phyloP scores from a whole-genome alignment of 495 filamentous ascomycete species.

The Hypoxylon rickii region DNA sequence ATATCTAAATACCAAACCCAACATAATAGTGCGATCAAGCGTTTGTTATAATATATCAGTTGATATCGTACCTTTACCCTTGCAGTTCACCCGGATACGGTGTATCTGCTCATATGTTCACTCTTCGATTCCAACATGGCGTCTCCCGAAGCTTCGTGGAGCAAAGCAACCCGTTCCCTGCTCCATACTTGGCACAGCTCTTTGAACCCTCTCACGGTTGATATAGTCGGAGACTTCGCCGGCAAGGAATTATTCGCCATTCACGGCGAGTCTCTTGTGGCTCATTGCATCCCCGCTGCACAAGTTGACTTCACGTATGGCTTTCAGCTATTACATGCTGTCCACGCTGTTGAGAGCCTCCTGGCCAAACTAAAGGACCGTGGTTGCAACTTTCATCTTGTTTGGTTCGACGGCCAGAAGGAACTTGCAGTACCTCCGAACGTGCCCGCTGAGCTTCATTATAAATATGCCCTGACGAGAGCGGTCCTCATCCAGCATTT shows the following conservation, averaged over 20 bases:
- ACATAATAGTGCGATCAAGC: no score
- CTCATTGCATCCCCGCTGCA: slow-evolving; percentile 61
- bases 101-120: background rate
- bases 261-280: slow-evolving; percentile 73
- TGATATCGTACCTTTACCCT: no score
- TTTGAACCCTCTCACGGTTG: slow-evolving; percentile 45
- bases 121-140: background rate
- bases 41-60: no score
- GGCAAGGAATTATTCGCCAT: slow-evolving; percentile 73
- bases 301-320: slow-evolving; percentile 68
- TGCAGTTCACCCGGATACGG: no score
- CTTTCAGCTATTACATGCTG: slow-evolving; percentile 73
- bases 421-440: slow-evolving; percentile 51
- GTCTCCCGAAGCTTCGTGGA: background rate
- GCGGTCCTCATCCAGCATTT: slow-evolving; percentile 68
- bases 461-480: slow-evolving; percentile 65
- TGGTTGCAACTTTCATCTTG: slow-evolving; percentile 70
- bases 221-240: slow-evolving; percentile 74
- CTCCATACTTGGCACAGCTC: slow-evolving; percentile 25
- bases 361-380: slow-evolving; percentile 60
- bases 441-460: slow-evolving; percentile 15
- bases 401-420: slow-evolving; percentile 64
- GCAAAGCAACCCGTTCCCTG: background rate
- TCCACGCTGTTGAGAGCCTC: slow-evolving; percentile 68
- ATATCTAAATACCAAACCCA: no score